Base-by-base conservation (phyloP, 768 basidiomycete genomes). In the Psilocybe subaeruginosa region DNA sequence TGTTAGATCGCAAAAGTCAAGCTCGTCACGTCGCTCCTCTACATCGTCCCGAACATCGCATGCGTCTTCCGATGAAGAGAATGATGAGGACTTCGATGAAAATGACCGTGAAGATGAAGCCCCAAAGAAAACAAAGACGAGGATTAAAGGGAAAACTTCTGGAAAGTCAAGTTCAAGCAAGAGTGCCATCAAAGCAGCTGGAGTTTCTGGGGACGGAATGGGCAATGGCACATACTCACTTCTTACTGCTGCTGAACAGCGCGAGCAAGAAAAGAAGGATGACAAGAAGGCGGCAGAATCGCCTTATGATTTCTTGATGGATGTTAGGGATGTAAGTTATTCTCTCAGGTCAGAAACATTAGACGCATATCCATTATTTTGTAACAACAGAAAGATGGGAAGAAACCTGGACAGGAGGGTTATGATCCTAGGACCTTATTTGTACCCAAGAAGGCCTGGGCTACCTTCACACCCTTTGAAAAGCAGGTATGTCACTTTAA, bases 391-490 rank as follows among this genome's bases (percentile, higher is more conserved):
- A 95, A 91, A 81, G 93, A 97, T 66, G 85, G 88, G 1, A 79
- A 85, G 53, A 79, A 83, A 58, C 92, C 93, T 27, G 86, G 85
- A n/a, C 85, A 97, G 63, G 86, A 90, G 0, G 86, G 89, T 12
- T 99, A 98, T 68, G 97, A 99, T 68, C 93, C 93, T 5, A 80
- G 96, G 52, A 97, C 97, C 0, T 73, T 99, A 33, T 85, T 82
- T 69, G 84, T 99, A 55, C 96, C 96, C 0, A 74, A 82, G 30
- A 82, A 78, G 46, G 86, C 88, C 0, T 97, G 95, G 94, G 78
- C 79, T 29, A 78, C 79, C 0, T 97, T 99, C 68, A 97, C 95
- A 2, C 95, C 96, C 0, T 99, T 99, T 70, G 97, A 99, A 77
- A 95, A 88, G 67, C 95, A 93, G 82, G 89, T 73, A 93, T 81